A percentile compares a stretch with the other conserved stretches of the same genome.
phyloP scores from a whole-genome alignment of 2,329 filamentous ascomycete species.

The Gyromitra esculenta region DNA sequence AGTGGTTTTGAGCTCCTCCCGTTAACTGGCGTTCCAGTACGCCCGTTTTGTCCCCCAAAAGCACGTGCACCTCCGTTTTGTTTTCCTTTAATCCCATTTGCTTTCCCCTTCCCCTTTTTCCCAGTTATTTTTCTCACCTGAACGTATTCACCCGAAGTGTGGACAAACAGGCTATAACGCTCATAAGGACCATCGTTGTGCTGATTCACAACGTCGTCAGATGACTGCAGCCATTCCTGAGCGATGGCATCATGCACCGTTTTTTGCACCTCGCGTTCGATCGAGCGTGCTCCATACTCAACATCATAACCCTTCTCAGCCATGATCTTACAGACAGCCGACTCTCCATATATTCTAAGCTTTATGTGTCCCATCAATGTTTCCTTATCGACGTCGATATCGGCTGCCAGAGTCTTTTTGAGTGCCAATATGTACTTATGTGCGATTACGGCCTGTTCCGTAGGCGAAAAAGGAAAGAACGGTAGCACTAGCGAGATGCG shows the following conservation, averaged over 20 bases:
- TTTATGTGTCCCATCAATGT: slow-evolving; percentile 42
- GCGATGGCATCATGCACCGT: slow-evolving; percentile 32
- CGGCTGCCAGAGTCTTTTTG: slow-evolving; percentile 55
- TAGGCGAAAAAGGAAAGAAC: slow-evolving; percentile 62
- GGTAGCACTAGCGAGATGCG: slow-evolving; percentile 62
- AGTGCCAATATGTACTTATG: slow-evolving; percentile 61
- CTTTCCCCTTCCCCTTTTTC: slow-evolving; percentile 8
- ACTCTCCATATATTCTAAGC: slow-evolving; percentile 31
- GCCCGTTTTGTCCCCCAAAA: slow-evolving; percentile 7
- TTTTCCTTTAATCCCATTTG: slow-evolving; percentile 10
- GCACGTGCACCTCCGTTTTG: slow-evolving; percentile 3
- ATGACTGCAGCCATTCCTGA: slow-evolving; percentile 37
- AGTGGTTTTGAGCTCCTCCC: neutral
- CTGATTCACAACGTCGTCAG: slow-evolving; percentile 30
- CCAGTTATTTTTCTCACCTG: neutral
- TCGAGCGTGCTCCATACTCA: slow-evolving; percentile 45
- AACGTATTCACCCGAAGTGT: slow-evolving; percentile 25
- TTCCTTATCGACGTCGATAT: slow-evolving; percentile 57
- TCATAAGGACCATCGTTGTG: slow-evolving; percentile 37
- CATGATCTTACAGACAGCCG: slow-evolving; percentile 28
- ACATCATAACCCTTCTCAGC: slow-evolving; percentile 34
- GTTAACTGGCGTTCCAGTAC: slow-evolving; percentile 4
- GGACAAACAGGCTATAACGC: slow-evolving; percentile 23
- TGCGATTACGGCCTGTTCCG: slow-evolving; percentile 62
- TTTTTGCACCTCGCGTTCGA: slow-evolving; percentile 40